phyloP scores from a whole-genome alignment of 1,284 basidiomycete genomes.

The Entoloma clypeatum region DNA sequence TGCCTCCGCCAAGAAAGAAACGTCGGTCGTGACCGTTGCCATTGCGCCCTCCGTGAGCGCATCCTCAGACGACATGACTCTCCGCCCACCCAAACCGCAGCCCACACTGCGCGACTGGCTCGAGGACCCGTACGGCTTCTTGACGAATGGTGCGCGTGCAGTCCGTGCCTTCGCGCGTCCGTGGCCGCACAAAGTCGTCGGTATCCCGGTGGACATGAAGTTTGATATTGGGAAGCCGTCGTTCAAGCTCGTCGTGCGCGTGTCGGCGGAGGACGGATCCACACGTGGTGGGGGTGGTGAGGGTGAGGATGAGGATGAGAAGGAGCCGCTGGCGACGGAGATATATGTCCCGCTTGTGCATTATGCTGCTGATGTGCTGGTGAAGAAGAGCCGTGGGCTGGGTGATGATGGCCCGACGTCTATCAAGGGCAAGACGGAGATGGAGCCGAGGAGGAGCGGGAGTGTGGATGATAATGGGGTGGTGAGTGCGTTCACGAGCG shows the following conservation, averaged over 20 bases:
- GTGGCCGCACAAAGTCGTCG: constrained; percentile 74
- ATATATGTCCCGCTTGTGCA: constrained; percentile 89
- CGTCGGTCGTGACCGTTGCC: constrained; percentile 6
- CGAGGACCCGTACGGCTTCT: constrained; percentile 57
- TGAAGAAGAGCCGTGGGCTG: constrained; percentile 16
- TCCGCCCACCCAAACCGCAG: constrained; percentile 5
- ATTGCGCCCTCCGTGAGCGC: constrained; percentile 19
- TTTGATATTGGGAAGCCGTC: constrained; percentile 74
- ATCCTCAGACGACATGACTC: constrained; percentile 8
- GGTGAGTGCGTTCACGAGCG: constrained; percentile 14
- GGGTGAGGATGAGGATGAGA: constrained; percentile 25
- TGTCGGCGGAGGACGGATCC: constrained; percentile 50
- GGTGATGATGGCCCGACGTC: constrained; percentile 10
- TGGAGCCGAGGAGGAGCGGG: constrained; percentile 9
- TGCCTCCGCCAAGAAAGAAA: not conserved
- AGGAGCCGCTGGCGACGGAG: constrained; percentile 63
- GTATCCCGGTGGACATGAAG: constrained; percentile 58
- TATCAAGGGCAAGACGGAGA: constrained; percentile 8
- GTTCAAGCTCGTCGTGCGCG: constrained; percentile 65
- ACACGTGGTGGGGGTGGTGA: constrained; percentile 5
- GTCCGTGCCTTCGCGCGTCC: constrained; percentile 81
- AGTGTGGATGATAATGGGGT: constrained; percentile 11
- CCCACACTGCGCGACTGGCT: constrained; percentile 25
- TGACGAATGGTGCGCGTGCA: constrained; percentile 81
- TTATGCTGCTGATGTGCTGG: constrained; percentile 54